Evolutionary conservation across 768 basidiomycete genomes (phyloP), one percentile per base, ranked within the genome.

Genomic region (Hypsizygus marmoreus): DNA sequence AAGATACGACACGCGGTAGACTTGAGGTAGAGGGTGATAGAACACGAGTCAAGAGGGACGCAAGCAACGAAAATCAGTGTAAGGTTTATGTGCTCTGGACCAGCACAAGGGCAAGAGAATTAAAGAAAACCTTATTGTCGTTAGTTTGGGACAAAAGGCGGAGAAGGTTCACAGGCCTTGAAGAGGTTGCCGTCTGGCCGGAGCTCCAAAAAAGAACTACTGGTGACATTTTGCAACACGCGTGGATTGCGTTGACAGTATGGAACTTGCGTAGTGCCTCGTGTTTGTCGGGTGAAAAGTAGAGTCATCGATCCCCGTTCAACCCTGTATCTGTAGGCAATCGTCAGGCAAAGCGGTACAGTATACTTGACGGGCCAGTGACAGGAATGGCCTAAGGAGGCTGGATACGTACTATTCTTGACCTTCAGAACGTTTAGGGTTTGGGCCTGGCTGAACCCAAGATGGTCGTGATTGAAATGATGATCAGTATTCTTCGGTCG

Each of bases 1-100:
- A 61, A 61, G 59, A 62, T 57, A 61, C 25, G 22, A 39, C 77
- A 79, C 77, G 79, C 72, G 79, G 79, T 68, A 61, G 61, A 60
- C 68, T 65, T 64, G 66, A 65, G 69, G 67, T 64, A 43, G 51
- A 56, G 68, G 69, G 60, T 53, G 51, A 38, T 46, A 49, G 41
- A 54, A 47, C 50, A 64, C 61, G 69, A 63, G 68, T 69, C 64
- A 66, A 54, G 53, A 55, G 52, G 54, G 53, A 47, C 47, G 39
- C 49, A 48, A 48, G 53, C 31, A 45, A 46, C 53, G 50, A 49
- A 51, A 49, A 56, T 49, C 47, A 49, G 51, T 57, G 50, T 41
- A n/a, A 32, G 33, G 40, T 45, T 54, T 57, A 54, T 57, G 50
- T 55, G 24, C 42, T 41, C 43, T 45, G 46, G 53, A 46, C 41